phyloP scores from a whole-genome alignment of 495 filamentous ascomycete species.

The Mytilinidion resinicola region DNA sequence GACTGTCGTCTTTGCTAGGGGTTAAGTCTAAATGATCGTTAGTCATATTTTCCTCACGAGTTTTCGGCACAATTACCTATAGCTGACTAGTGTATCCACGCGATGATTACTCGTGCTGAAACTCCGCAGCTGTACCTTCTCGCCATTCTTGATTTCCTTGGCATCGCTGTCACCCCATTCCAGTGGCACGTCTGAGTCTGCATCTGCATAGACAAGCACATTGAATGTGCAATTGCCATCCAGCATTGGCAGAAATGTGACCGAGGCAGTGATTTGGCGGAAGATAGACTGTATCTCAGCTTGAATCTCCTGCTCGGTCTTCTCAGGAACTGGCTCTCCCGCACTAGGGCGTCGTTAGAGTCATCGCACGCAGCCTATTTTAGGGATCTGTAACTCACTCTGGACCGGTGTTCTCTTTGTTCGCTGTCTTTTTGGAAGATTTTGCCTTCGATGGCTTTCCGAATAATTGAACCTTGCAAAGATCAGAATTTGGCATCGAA shows the following conservation, averaged over 20 bases:
- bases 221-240: slow-evolving; percentile 96
- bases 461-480: slow-evolving; percentile 60
- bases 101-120: slow-evolving; percentile 91
- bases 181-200: slow-evolving; percentile 90
- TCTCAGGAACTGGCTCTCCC: slow-evolving; percentile 49
- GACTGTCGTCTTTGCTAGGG: neutral
- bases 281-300: slow-evolving; percentile 92
- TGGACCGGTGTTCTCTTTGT: slow-evolving; percentile 58
- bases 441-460: slow-evolving; percentile 50
- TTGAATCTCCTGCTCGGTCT: slow-evolving; percentile 90
- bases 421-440: slow-evolving; percentile 44
- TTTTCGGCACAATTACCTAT: slow-evolving; percentile 45
- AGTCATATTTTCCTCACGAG: neutral
- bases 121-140: slow-evolving; percentile 90
- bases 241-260: slow-evolving; percentile 92
- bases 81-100: slow-evolving; percentile 92
- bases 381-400: slow-evolving; percentile 39
- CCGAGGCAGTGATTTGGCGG: slow-evolving; percentile 94
- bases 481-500: neutral
- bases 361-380: neutral
- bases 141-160: slow-evolving; percentile 92
- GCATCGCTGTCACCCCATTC: slow-evolving; percentile 99
- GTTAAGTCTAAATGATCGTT: neutral
- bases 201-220: slow-evolving; percentile 94
- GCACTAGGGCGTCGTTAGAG: slow-evolving; percentile 6